Base-by-base conservation (phyloP, 106 monocot species). In the Iris macrosiphon region DNA sequence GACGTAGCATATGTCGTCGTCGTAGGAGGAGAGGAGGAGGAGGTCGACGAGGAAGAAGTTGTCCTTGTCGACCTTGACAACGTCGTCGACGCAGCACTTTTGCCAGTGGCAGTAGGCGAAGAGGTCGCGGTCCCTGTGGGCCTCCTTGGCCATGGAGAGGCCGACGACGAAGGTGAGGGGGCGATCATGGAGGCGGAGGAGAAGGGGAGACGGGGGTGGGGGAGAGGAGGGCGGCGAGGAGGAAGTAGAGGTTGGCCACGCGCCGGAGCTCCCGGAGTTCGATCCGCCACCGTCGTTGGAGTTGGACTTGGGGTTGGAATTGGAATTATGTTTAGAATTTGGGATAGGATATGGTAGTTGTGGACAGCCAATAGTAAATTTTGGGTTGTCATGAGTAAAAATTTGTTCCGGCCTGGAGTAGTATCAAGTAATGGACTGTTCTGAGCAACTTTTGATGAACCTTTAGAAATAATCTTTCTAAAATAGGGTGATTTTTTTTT, bases 141-240 rank as follows among this genome's bases (percentile, higher is more conserved):
- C 86, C 58, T 87, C 86, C 61, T 87, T 87, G 0, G 71, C 86
- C 80, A 87, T 87, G 48, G 81, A 81, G 42, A 87, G 74, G 9
- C 86, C 86, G 55, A 87, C 86, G 31, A 87, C 86, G 56, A 87
- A 87, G 9, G 65, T 74, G 17, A 87, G 53, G 86, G 86, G 9
- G 86, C 86, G 44, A 87, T 87, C 86, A 87, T 87, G 56, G 77
- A 77, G 5, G 81, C 74, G 6, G 86, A 57, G 20, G 86, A 70
- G 60, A 87, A 87, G 86, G 86, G 12, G 86, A 29, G 14, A 87
- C 49, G 0, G 86, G 81, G 0, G 81, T 87, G 24, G 81, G 77
- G 0, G 86, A 87, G 5, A 87, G 64, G 31, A 73, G 48, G 0
- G 86, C 81, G 10, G 86, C 67, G 14, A 87, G 45, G 23, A 87